Evolutionary conservation across 2,329 filamentous ascomycete species (phyloP).

Genomic region (Fusarium sp.): DNA sequence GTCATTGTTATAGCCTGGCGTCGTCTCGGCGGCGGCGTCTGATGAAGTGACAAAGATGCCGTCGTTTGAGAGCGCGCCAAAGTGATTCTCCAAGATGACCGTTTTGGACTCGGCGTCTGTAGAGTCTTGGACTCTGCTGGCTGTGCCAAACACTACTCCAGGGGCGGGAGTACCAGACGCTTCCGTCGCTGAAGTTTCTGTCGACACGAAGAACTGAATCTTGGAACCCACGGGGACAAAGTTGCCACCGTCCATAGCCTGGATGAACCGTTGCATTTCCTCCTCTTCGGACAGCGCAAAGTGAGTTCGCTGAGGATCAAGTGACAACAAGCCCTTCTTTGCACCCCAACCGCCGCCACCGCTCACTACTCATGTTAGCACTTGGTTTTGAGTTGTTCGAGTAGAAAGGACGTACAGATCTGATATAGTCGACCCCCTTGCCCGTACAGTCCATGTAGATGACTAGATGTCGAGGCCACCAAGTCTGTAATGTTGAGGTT

Average conservation of each 20-base stretch:
- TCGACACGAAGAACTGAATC: slow-evolving; percentile 73
- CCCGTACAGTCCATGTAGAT: slow-evolving; percentile 51
- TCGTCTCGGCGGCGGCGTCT: slow-evolving; percentile 36
- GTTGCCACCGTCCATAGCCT: slow-evolving; percentile 59
- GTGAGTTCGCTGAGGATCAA: slow-evolving; percentile 76
- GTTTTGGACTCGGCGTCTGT: slow-evolving; percentile 3
- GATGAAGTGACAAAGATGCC: slow-evolving; percentile 65
- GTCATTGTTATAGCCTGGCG: slow-evolving; percentile 44
- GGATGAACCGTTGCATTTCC: slow-evolving; percentile 65
- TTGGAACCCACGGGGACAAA: slow-evolving; percentile 72
- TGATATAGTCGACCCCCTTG: slow-evolving; percentile 60
- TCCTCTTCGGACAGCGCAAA: slow-evolving; percentile 59
- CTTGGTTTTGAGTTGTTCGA: not conserved
- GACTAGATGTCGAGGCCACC: slow-evolving; percentile 38
- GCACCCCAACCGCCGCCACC: slow-evolving; percentile 88
- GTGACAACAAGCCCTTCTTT: slow-evolving; percentile 81
- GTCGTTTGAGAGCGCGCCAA: slow-evolving; percentile 72
- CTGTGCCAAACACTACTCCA: slow-evolving; percentile 50
- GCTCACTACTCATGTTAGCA: slow-evolving; percentile 64
- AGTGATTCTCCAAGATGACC: slow-evolving; percentile 56
- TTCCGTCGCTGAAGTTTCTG: slow-evolving; percentile 43
- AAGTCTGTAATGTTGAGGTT: slow-evolving; percentile 35
- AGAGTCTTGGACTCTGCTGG: slow-evolving; percentile 31
- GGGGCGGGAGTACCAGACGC: slow-evolving; percentile 14
- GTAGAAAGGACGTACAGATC: slow-evolving; percentile 45